These are phyloP conservation scores for Penicillium sclerotigenum DNA, from an alignment of 2,329 filamentous ascomycete genomes.

Conservation along the genomic window DNA sequence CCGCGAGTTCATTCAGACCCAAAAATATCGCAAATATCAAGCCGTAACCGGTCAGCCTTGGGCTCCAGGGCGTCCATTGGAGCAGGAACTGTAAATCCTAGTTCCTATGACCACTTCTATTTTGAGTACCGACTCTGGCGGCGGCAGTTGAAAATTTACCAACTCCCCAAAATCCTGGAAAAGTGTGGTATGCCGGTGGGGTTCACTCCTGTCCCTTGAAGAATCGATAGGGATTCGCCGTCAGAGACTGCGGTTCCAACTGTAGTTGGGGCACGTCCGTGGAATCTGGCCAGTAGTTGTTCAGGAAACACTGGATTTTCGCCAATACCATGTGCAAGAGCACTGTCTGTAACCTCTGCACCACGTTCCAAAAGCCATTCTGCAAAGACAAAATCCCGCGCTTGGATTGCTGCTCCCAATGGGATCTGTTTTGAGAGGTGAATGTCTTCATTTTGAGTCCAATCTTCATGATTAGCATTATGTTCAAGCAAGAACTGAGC, in stretches of 20 bases:
- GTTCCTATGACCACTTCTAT: neutral
- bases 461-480: neutral
- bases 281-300: neutral
- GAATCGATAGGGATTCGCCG: neutral
- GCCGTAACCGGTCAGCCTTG: neutral
- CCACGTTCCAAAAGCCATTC: constrained; percentile 2
- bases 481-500: neutral
- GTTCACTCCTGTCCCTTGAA: constrained; percentile 8
- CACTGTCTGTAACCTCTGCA: constrained; percentile 6
- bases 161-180: too few species aligned
- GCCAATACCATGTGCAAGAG: constrained; percentile 2
- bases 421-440: neutral
- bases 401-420: neutral
- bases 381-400: neutral
- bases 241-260: neutral
- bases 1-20: neutral
- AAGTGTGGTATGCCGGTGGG: constrained; percentile 3
- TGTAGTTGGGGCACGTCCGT: constrained; percentile 7
- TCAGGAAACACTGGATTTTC: neutral
- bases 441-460: neutral
- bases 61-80: neutral
- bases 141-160: neutral
- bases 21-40: neutral
- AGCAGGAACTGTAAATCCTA: neutral
- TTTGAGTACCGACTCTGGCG: constrained; percentile 3